Base-by-base conservation (phyloP, 441 rosid genomes). In the Rhodomyrtus psidioides region DNA sequence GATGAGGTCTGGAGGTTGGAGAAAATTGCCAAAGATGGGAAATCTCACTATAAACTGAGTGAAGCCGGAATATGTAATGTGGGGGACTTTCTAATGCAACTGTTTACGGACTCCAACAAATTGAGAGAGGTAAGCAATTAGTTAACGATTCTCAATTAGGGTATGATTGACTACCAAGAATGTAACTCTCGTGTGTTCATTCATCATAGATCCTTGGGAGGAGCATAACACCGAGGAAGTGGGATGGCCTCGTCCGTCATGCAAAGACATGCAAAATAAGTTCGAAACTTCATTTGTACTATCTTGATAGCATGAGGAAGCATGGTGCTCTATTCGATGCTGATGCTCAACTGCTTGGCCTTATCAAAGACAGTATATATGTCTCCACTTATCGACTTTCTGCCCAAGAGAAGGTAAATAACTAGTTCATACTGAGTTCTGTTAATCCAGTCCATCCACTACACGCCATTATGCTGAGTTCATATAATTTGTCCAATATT, bases 181-280 rank as follows among this genome's bases (percentile, higher is more conserved):
- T 1, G 21, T 27, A 27, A 59, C 39, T 59, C 27, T 59, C 27
- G 70, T 7, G 21, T 14, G 21, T 59, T 27, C 21, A 59, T 34
- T 15, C 5, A 27, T 7, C 39, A 59, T 27, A 59, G 70, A 3
- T 59, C 0, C 70, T 59, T 59, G 70, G 70, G 27, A 15, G 6
- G 4, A 6, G 70, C 34, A 6, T 7, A 14, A 27, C 0, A 27
- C 0, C 0, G 19, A 27, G 6, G 19, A 27, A 14, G 5, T 59
- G 70, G 70, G 39, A 59, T 3, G 1, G 0, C 5, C 65, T 59
- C 34, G 2, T 14, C 1, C 4, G 0, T 27, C 65, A 59, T 59
- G 19, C 65, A 27, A 27, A 0, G 65, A 27, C 9, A 6, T 59
- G 65, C 34, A 14, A 59, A 59, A 13, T 2, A 24, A n/a, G 1